phyloP scores from a whole-genome alignment of 139 green algal genomes.

The Nannochloris sp. region DNA sequence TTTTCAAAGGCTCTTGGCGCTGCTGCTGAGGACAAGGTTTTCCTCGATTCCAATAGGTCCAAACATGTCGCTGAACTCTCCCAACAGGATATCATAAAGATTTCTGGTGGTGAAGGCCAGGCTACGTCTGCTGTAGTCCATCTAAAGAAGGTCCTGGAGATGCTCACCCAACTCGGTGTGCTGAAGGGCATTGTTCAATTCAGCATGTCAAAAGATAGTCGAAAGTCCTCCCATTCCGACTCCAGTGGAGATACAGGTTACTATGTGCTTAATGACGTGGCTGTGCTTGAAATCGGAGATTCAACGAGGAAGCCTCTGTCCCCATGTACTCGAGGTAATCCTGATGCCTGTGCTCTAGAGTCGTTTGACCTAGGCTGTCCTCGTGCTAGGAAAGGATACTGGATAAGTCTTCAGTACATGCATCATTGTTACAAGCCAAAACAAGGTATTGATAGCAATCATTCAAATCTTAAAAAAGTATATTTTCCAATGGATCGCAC shows the following conservation, averaged over 20 bases:
- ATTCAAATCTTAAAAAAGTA: background rate
- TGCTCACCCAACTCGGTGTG: slow-evolving; percentile 13
- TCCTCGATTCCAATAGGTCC: background rate
- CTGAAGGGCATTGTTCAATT: background rate
- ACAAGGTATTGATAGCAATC: background rate
- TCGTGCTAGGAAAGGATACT: slow-evolving; percentile 7
- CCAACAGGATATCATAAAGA: background rate
- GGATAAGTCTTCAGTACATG: slow-evolving; percentile 9
- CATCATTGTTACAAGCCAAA: background rate
- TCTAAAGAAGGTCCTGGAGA: slow-evolving; percentile 14
- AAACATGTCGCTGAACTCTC: background rate
- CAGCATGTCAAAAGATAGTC: background rate
- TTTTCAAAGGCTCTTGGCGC: slow-evolving; percentile 3
- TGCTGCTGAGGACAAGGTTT: background rate
- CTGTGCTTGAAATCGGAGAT: too few relatives aligned
- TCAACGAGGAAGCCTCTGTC: too few relatives aligned
- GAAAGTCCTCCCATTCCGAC: background rate
- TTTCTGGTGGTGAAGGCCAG: too few relatives aligned
- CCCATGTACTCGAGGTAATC: too few relatives aligned
- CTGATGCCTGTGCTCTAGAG: too few relatives aligned
- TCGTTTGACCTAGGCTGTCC: too few relatives aligned
- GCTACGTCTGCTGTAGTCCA: background rate
- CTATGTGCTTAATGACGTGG: too few relatives aligned
- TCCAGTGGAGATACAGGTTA: too few relatives aligned
- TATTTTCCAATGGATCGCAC: background rate